A percentile compares a stretch with the other conserved stretches of the same genome.
These are phyloP conservation scores for Pythium diclinum DNA, from an alignment of 352 stramenopile species.

Conservation along the genomic window DNA sequence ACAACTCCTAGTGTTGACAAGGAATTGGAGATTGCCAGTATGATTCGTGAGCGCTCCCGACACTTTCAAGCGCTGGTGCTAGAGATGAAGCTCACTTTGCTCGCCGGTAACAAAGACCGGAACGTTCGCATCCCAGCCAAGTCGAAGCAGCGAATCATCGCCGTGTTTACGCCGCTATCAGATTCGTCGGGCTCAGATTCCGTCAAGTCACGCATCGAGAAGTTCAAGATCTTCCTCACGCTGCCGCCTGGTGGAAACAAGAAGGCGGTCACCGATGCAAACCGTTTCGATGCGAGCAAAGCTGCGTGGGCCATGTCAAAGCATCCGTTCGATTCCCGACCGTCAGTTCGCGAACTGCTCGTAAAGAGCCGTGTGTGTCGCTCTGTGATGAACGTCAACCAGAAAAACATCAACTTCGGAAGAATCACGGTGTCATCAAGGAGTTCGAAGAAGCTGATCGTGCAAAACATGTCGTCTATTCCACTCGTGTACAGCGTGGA, in stretches of 20 bases:
- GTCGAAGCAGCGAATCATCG: constrained; percentile 71
- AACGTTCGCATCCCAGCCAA: constrained; percentile 81
- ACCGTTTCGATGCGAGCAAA: constrained; percentile 57
- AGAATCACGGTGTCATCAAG: constrained; percentile 83
- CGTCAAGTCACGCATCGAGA: constrained; percentile 73
- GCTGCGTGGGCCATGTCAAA: constrained; percentile 65
- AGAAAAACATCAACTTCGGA: constrained; percentile 92
- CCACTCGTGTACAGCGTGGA: constrained; percentile 84
- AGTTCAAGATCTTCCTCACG: constrained; percentile 87
- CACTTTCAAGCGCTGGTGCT: constrained; percentile 61
- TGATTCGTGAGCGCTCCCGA: constrained; percentile 71
- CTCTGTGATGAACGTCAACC: constrained; percentile 88
- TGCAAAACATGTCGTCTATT: constrained; percentile 87
- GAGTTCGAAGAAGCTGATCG: constrained; percentile 81
- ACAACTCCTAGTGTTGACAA: constrained; percentile 57
- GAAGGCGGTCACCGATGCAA: constrained; percentile 59
- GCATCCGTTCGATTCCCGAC: constrained; percentile 75
- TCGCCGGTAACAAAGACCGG: constrained; percentile 67
- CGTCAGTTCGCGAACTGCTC: constrained; percentile 79
- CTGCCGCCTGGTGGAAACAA: constrained; percentile 84
- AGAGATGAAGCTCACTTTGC: constrained; percentile 65
- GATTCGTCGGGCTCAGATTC: constrained; percentile 43
- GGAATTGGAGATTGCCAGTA: constrained; percentile 74
- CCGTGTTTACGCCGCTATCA: constrained; percentile 61
- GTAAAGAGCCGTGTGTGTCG: constrained; percentile 83